phyloP scores from a whole-genome alignment of 179 eudicot species.

The Silene coronaria region DNA sequence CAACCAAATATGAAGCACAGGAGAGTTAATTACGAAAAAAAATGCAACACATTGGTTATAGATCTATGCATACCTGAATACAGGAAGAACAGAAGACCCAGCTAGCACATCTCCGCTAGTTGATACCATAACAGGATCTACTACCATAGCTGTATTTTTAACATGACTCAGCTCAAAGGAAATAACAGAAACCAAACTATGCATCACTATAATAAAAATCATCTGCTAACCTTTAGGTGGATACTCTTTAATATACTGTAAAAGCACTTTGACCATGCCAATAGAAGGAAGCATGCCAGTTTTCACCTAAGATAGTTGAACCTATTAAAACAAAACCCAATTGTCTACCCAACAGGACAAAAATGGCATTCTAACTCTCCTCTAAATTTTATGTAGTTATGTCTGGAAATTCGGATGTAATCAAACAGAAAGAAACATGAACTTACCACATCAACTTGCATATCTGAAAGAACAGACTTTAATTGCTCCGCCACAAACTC shows the following conservation, averaged over 20 bases:
- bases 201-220: constrained; percentile 6
- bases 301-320: constrained; percentile 49
- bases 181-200: constrained; percentile 11
- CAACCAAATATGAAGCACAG: not conserved
- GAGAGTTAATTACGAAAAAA: not conserved
- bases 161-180: constrained; percentile 33
- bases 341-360: not conserved
- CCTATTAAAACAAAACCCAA: not conserved
- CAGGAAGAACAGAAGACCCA: constrained; percentile 58
- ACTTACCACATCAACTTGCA: constrained; percentile 87
- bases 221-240: constrained; percentile 57
- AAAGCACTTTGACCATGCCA: constrained; percentile 59
- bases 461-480: constrained; percentile 81
- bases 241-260: constrained; percentile 50
- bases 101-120: constrained; percentile 89
- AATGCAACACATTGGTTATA: not conserved
- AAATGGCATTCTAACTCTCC: not conserved
- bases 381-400: not conserved
- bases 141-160: constrained; percentile 78
- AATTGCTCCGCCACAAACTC: constrained; percentile 67
- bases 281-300: constrained; percentile 93
- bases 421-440: not conserved
- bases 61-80: constrained; percentile 43
- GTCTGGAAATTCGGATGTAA: not conserved
- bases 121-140: constrained; percentile 97